These are phyloP conservation scores for Cardiospermum halicacabum DNA, from an alignment of 345 rosid species.

Conservation along the genomic window DNA sequence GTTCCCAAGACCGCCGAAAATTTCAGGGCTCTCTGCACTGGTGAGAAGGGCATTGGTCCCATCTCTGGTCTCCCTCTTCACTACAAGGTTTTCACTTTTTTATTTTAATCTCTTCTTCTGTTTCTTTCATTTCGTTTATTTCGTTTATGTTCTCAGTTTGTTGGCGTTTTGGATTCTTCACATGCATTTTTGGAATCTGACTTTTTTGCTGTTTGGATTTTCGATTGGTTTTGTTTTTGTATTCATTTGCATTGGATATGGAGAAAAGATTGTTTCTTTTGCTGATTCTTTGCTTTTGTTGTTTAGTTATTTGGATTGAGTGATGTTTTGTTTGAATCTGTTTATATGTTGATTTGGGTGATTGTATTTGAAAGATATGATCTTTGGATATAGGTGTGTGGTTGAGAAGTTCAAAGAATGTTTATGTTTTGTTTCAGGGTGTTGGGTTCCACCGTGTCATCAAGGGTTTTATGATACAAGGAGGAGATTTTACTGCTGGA, in stretches of 20 bases:
- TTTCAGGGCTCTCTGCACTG: conserved; percentile 91
- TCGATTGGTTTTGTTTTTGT: conserved; percentile 5
- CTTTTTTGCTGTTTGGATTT: neutral
- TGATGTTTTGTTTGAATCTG: no score
- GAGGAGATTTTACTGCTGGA: conserved; percentile 90
- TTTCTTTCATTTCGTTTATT: neutral
- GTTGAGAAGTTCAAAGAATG: no score
- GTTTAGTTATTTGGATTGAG: no score
- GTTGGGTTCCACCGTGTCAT: conserved; percentile 72
- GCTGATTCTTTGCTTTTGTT: no score
- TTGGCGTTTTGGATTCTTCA: neutral
- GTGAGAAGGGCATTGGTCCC: conserved; percentile 88
- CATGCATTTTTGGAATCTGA: neutral
- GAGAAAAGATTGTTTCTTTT: neutral
- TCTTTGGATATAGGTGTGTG: no score
- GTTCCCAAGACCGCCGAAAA: conserved; percentile 89
- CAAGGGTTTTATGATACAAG: conserved; percentile 89
- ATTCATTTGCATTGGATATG: neutral
- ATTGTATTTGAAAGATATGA: no score
- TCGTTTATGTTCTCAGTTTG: neutral
- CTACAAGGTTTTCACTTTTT: conserved; percentile 61
- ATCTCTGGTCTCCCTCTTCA: conserved; percentile 73
- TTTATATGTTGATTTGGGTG: no score
- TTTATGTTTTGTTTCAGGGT: conserved; percentile 49
- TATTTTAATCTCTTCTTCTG: neutral